Evolutionary conservation across 2,329 filamentous ascomycete genomes (phyloP), one percentile per base, ranked within the genome.

Genomic region (Colletotrichum limetticola): DNA sequence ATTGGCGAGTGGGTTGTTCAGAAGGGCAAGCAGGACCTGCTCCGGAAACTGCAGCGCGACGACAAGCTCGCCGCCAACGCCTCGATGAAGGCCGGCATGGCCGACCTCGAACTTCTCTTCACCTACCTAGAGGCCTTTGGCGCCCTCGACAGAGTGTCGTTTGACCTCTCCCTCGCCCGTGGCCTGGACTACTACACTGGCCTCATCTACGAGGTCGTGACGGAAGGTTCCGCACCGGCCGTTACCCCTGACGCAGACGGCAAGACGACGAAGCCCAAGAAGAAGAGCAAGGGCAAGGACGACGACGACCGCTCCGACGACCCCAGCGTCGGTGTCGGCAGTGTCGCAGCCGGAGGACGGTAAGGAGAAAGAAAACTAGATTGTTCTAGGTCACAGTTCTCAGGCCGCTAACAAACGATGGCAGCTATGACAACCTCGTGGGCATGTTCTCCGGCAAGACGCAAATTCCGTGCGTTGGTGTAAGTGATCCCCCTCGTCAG

Each of bases 401-500:
- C 30, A 35, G 24, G 6, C 9, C 42, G 56, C 71, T 71, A 61
- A 73, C 71, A 16, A 19, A 4, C 5, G 16, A 95, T 79, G 95
- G 95, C 57, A 92, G 95, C 74, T 98, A 98, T 82, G 96, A 98
- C 83, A 93, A 97, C 80, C 89, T 98, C 4, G 96, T 98, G 5
- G 94, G 94, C 84, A 98, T 98, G 94, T 98, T 98, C 86, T 92
- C 91, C 68, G 92, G 92, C 78, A 96, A 95, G 85, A 90, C 87
- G 26, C 92, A 95, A 80, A 95, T 98, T 68, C 96, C 94, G n/a
- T 96, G 94, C 77, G 93, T 97, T 6, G 94, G 94, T 75, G 69
- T 75, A 62, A 60, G 67, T 37, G n/a, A 7, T n/a, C 24, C n/a
- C 3, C 60, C 2, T 28, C 26, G 28, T 12, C 42, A 22, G 62